Evolutionary conservation across 495 filamentous ascomycete species (phyloP), one percentile per base, ranked within the genome.

Genomic region (Penicillium simplicissimum): DNA sequence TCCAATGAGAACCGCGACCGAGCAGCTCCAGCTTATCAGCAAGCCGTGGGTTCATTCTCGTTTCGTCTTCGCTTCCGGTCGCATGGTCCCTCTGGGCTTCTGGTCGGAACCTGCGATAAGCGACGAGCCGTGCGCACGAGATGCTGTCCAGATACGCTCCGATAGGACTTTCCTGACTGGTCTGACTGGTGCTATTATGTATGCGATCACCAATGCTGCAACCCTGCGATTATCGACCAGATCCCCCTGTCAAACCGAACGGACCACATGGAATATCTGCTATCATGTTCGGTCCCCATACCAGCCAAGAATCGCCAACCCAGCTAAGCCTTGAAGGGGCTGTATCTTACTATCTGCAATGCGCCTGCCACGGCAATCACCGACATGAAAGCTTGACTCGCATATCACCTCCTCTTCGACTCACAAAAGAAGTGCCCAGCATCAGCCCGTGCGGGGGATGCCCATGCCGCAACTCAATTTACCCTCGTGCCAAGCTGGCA

Each of bases 1-100:
- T 45, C 42, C 42, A 45, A 45, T 45, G 42, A 45, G 42, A 15
- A 3, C 3, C 3, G 19, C 13, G 8, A 6, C 23, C 9, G 31
- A 33, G 13, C 25, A 14, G 1, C 23, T 28, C 55, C 54, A 55
- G 67, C 67, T 70, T 67, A 70, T 65, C 64, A 61, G 61, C 15
- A 60, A 14, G 15, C 64, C 58, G 61, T 59, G 61, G 52, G 53
- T 60, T 45, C 28, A 4, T 31, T 13, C 9, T 19, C 42, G 9
- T 23, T 45, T 61, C 55, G 60, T 15, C 11, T 25, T 69, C 64
- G 66, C 66, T 69, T 61, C 55, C 35, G 43, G 48, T 60, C 21
- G 28, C 28, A 31, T 5, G 28, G 28, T 31, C 28, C 23, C 23
- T 25, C 23, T 25, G 23, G 23, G 23, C 23, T 25, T 25, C 3